Conservation (phyloP, 139 green algal genomes). For the Chlamydomonas sp. region DNA sequence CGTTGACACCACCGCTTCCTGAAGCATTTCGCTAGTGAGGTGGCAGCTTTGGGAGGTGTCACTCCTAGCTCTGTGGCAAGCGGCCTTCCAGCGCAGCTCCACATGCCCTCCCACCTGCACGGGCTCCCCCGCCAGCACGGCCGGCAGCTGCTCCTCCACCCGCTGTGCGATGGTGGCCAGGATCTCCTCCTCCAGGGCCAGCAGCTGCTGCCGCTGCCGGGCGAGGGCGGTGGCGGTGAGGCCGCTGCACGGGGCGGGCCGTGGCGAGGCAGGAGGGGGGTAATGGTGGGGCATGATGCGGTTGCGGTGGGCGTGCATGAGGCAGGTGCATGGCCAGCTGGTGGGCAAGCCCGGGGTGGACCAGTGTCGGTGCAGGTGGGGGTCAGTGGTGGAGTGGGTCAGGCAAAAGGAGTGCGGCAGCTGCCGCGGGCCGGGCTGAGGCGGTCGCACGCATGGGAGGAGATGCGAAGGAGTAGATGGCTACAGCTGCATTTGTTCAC, state of each 20-base stretch:
- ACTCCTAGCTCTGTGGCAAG: not conserved
- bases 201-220: constrained; percentile 25
- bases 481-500: too few species aligned
- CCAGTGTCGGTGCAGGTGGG: too few species aligned
- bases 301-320: not conserved
- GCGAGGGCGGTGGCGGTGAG: constrained; percentile 12
- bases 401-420: too few species aligned
- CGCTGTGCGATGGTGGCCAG: constrained; percentile 15
- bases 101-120: constrained; percentile 22
- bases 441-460: too few species aligned
- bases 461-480: too few species aligned
- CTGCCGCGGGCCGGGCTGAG: too few species aligned
- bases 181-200: constrained; percentile 34
- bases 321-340: not conserved
- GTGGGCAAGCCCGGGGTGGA: not conserved
- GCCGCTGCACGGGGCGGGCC: not conserved
- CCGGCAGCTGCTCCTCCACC: constrained; percentile 19
- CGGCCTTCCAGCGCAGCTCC: not conserved
- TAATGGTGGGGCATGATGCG: not conserved
- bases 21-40: too few species aligned
- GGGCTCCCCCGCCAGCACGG: constrained; percentile 1
- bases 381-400: too few species aligned
- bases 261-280: too few species aligned
- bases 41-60: too few species aligned
- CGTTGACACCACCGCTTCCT: too few species aligned